phyloP scores from a whole-genome alignment of 2,329 filamentous ascomycete species.

The Cladophialophora bantiana region DNA sequence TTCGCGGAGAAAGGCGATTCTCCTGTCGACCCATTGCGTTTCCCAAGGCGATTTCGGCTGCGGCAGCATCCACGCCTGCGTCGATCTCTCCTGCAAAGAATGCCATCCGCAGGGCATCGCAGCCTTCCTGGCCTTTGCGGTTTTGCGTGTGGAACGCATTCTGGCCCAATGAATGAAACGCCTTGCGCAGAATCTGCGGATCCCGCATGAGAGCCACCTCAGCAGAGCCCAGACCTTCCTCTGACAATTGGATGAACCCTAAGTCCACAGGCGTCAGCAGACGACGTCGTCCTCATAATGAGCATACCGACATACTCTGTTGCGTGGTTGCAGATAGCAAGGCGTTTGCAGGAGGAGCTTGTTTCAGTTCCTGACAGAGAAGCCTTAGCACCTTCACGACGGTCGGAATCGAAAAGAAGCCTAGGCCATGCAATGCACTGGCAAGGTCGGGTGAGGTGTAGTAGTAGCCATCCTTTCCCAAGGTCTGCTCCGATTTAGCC shows the following conservation, averaged over 20 bases:
- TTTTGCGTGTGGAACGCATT: conserved; percentile 27
- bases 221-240: conserved; percentile 11
- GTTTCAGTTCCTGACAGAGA: conserved; percentile 16
- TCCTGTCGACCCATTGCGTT: not conserved
- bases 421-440: conserved; percentile 16
- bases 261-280: not conserved
- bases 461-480: conserved; percentile 3
- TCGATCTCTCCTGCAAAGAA: conserved; percentile 27
- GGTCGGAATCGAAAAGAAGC: conserved; percentile 21
- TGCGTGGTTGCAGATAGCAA: conserved; percentile 9
- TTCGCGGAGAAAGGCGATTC: not conserved
- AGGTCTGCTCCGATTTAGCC: not conserved
- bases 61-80: conserved; percentile 27
- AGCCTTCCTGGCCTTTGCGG: conserved; percentile 20
- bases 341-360: conserved; percentile 14
- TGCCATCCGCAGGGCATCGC: conserved; percentile 22
- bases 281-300: not conserved
- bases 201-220: conserved; percentile 24
- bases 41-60: conserved; percentile 20
- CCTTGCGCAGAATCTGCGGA: conserved; percentile 20
- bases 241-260: conserved; percentile 25
- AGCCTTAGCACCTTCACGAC: conserved; percentile 21
- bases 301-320: conserved; percentile 17
- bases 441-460: conserved; percentile 26
- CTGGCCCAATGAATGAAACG: conserved; percentile 28